Conservation (phyloP, 768 basidiomycete species). For the Austroboletus eburneus region DNA sequence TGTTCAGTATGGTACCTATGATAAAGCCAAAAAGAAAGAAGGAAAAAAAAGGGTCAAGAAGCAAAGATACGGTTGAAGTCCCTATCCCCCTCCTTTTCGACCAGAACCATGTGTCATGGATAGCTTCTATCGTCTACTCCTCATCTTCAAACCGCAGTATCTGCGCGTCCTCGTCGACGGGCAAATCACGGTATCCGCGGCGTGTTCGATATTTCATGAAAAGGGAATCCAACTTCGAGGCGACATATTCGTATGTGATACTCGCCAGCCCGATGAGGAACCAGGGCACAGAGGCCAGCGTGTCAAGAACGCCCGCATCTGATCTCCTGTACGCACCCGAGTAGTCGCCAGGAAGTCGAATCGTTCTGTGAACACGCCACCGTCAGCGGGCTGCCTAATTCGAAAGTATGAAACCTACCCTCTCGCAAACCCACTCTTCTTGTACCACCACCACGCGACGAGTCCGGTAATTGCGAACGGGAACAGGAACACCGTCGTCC, state of each 20-base stretch:
- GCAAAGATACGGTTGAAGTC: too few species aligned
- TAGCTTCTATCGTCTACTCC: constrained; percentile 31
- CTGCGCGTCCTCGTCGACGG: constrained; percentile 87
- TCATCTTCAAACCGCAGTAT: constrained; percentile 84
- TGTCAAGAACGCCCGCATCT: constrained; percentile 55
- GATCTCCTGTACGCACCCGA: constrained; percentile 28
- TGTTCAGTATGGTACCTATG: too few species aligned
- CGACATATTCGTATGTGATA: constrained; percentile 66
- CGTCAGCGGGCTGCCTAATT: constrained; percentile 4
- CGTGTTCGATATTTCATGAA: constrained; percentile 41
- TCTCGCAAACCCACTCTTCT: constrained; percentile 62
- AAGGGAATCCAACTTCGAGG: constrained; percentile 41
- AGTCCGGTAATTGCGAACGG: constrained; percentile 77
- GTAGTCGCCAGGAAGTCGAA: constrained; percentile 63
- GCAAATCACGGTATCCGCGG: constrained; percentile 71
- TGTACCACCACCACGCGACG: constrained; percentile 79
- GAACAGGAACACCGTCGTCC: constrained; percentile 70
- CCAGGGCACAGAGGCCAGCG: constrained; percentile 86
- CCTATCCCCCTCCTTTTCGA: too few species aligned
- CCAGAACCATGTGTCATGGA: too few species aligned
- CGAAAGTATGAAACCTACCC: constrained; percentile 50
- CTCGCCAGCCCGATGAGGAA: constrained; percentile 77
- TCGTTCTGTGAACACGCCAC: constrained; percentile 45
- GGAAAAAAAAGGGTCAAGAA: too few species aligned
- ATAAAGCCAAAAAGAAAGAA: too few species aligned